Percentiles rank a stretch among this genome's conserved stretches.
Conservation (phyloP, 148 eudicot genomes). For the Camellia granthamiana region DNA sequence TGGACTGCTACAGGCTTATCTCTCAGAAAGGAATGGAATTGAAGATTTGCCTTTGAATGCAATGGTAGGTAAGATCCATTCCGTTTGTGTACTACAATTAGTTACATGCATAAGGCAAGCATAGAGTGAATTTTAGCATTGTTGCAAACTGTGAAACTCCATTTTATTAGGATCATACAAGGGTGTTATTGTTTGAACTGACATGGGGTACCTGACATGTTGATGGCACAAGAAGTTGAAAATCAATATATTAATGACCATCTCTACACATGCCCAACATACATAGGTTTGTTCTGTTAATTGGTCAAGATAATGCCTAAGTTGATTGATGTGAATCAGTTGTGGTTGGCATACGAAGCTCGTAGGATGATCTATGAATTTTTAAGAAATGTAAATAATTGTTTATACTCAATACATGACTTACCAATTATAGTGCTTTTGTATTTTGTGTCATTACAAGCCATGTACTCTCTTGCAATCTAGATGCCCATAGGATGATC, state of each 20-base stretch:
- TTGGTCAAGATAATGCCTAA: background rate
- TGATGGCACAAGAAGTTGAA: background rate
- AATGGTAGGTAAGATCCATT: constrained; percentile 88
- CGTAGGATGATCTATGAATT: background rate
- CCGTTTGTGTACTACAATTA: constrained; percentile 4
- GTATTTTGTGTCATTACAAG: background rate
- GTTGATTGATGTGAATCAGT: background rate
- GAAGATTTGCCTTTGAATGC: constrained; percentile 71
- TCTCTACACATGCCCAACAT: background rate
- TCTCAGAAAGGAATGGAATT: constrained; percentile 44
- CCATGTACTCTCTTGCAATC: background rate
- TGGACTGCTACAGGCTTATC: constrained; percentile 60
- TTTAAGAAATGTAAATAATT: too few species aligned
- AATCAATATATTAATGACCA: background rate
- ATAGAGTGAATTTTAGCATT: background rate
- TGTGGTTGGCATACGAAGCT: background rate
- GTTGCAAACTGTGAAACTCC: background rate
- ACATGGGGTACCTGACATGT: background rate
- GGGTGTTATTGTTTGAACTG: background rate
- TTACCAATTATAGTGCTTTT: background rate
- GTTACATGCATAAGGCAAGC: background rate
- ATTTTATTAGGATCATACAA: background rate
- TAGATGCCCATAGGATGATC: background rate
- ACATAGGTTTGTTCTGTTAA: background rate
- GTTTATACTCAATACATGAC: background rate